phyloP scores from a whole-genome alignment of 2,329 filamentous ascomycete genomes.

The Lachnellula subtilissima region DNA sequence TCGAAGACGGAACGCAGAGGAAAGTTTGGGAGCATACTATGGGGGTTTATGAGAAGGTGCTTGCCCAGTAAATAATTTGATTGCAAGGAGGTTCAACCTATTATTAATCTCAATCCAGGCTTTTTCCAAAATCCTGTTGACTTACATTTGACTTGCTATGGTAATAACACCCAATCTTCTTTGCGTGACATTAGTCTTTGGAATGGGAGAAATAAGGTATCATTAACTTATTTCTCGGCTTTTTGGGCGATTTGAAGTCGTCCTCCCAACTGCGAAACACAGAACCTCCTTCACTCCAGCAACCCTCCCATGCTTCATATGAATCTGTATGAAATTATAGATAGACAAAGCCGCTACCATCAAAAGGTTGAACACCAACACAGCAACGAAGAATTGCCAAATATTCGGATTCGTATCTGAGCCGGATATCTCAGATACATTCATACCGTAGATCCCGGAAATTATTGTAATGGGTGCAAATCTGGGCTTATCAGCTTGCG shows the following conservation, averaged over 20 bases:
- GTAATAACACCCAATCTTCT: too few species aligned
- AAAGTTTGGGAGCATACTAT: not conserved
- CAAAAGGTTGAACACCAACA: slow-evolving; percentile 16
- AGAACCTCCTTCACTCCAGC: slow-evolving; percentile 18
- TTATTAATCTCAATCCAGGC: too few species aligned
- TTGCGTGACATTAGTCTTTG: too few species aligned
- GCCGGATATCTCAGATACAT: slow-evolving; percentile 25
- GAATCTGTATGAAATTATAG: slow-evolving; percentile 15
- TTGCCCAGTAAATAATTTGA: not conserved
- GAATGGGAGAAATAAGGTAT: too few species aligned
- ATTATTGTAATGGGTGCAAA: slow-evolving; percentile 27
- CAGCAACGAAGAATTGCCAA: slow-evolving; percentile 30
- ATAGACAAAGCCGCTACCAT: slow-evolving; percentile 13
- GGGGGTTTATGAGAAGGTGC: not conserved
- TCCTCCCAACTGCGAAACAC: slow-evolving; percentile 18
- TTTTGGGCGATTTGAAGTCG: too few species aligned
- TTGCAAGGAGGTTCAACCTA: too few species aligned
- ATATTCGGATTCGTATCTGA: slow-evolving; percentile 22
- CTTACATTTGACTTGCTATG: too few species aligned
- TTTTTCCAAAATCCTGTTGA: too few species aligned
- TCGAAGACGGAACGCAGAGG: not conserved
- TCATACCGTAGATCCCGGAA: slow-evolving; percentile 29
- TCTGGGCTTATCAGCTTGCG: slow-evolving; percentile 1
- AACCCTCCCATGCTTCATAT: slow-evolving; percentile 9
- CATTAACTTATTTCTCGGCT: too few species aligned